These are phyloP conservation scores for Carex pumila DNA, from an alignment of 176 grass and related monocot species.

Conservation along the genomic window DNA sequence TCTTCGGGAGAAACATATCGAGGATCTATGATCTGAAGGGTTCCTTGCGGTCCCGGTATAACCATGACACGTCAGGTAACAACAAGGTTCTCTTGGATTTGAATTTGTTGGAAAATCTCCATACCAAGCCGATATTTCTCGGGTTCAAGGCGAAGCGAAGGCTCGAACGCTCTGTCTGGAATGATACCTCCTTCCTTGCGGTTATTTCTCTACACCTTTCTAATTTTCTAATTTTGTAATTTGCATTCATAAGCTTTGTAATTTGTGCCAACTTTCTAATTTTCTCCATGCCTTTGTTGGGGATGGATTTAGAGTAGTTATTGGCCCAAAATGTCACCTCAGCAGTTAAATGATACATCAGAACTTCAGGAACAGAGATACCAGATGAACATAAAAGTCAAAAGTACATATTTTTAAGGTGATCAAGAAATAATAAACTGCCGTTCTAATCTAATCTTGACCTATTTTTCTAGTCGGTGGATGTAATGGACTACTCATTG, in stretches of 20 bases:
- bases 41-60: slow-evolving; percentile 84
- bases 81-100: slow-evolving; percentile 93
- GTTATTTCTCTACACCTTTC: slow-evolving; percentile 24
- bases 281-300: not conserved
- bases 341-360: not conserved
- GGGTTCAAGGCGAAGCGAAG: slow-evolving; percentile 84
- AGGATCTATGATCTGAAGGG: slow-evolving; percentile 98
- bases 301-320: not conserved
- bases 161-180: slow-evolving; percentile 84
- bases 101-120: slow-evolving; percentile 90
- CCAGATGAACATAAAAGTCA: not conserved
- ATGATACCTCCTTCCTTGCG: slow-evolving; percentile 89
- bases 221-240: not conserved
- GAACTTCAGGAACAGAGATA: not conserved
- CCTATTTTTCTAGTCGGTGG: slow-evolving; percentile 45
- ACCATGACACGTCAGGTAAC: slow-evolving; percentile 70
- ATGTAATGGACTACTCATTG: slow-evolving; percentile 97
- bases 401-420: not conserved
- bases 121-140: slow-evolving; percentile 90
- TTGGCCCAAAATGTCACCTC: not conserved
- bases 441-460: not conserved
- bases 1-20: slow-evolving; percentile 75
- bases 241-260: not conserved
- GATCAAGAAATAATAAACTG: not conserved
- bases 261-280: not conserved